These are phyloP conservation scores for Conticribra weissflogii DNA, from an alignment of 108 stramenopile genomes.

Conservation along the genomic window DNA sequence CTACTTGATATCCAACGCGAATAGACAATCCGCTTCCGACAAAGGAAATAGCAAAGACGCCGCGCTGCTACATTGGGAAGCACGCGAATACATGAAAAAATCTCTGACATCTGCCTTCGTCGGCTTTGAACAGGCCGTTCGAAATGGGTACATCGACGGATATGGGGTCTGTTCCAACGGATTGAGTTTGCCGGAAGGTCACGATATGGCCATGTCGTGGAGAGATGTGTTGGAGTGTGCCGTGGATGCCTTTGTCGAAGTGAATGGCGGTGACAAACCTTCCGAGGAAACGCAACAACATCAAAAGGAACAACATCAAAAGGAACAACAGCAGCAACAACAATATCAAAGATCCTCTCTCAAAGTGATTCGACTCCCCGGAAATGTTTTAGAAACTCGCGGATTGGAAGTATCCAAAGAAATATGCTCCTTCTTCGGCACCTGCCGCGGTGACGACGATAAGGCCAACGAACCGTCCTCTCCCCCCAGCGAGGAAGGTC, in stretches of 20 bases:
- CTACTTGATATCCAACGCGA: conserved; percentile 38
- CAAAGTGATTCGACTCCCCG: conserved; percentile 72
- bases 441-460: no score
- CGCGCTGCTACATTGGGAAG: conserved; percentile 36
- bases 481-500: conserved; percentile 21
- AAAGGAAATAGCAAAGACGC: conserved; percentile 22
- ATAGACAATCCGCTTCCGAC: conserved; percentile 10
- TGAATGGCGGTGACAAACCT: conserved; percentile 22
- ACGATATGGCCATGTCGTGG: conserved; percentile 70
- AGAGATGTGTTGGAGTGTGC: conserved; percentile 52
- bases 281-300: no score
- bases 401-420: conserved; percentile 67
- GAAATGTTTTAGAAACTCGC: conserved; percentile 74
- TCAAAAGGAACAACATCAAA: no score
- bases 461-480: no score
- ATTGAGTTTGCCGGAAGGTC: conserved; percentile 59
- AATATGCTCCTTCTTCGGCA: conserved; percentile 46
- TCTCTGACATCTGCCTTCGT: conserved; percentile 65
- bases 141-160: conserved; percentile 40
- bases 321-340: background rate
- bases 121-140: conserved; percentile 58
- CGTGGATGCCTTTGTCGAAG: conserved; percentile 43
- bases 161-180: conserved; percentile 86
- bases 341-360: conserved; percentile 38
- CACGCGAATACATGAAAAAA: conserved; percentile 53